Evolutionary conservation across 2,329 filamentous ascomycete species (phyloP), one percentile per base, ranked within the genome.

Genomic region (Cryoendolithus antarcticus): DNA sequence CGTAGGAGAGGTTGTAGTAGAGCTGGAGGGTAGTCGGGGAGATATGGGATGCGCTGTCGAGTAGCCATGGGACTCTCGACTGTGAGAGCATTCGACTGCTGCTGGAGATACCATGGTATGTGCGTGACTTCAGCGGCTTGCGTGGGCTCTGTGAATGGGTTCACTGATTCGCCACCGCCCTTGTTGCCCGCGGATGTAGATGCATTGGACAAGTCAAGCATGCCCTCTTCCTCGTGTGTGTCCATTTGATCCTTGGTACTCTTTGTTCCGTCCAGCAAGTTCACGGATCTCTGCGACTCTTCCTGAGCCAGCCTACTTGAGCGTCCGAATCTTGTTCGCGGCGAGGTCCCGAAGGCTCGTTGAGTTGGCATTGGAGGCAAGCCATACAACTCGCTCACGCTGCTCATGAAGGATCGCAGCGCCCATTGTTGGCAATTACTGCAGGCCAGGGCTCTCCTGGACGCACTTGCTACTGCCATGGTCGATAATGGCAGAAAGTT

Each of bases 81-180:
- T 39, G 58, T 52, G 9, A 64, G 60, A 5, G 62, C 52, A 6
- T 48, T 38, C 8, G 52, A 44, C 15, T 54, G 48, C 11, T 52
- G 41, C 55, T 91, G 78, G 21, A 93, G 75, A 60, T 95, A 96
- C 91, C 91, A 96, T 4, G 84, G 84, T 6, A 77, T 39, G n/a
- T 41, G 39, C 47, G 45, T 32, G 38, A 32, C 40, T 40, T 38
- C 44, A 5, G 31, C 30, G 13, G 30, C 32, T 37, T 36, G 35
- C 32, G 15, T 19, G 15, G 15, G 15, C 15, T 19, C 15, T 19
- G 15, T 5, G 15, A 19, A 19, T 19, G 15, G 15, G 15, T 19
- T 19, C 5, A 19, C 15, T 19, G 5, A 19, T 19, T 19, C 15
- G 15, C 15, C 15, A 19, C 15, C 15, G 15, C 15, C 15, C 15